Percentiles rank a stretch among this genome's conserved stretches.
Conservation (phyloP, 2,329 filamentous ascomycete species). For the Neonectria ditissima region DNA sequence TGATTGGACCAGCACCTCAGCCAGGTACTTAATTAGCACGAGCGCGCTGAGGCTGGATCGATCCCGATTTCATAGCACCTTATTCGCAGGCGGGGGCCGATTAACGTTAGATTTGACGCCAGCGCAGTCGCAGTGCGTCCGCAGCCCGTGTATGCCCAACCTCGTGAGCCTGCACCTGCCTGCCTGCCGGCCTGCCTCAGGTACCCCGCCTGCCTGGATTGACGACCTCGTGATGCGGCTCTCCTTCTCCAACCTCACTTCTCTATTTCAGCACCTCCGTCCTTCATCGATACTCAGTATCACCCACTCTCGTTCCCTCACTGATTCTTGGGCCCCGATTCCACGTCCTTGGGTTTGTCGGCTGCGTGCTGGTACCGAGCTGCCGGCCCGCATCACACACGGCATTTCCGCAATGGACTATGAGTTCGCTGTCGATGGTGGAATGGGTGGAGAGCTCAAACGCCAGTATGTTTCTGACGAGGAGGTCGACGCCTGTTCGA, state of each 20-base stretch:
- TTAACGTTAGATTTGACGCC: too few species aligned
- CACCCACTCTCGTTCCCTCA: constrained; percentile 5
- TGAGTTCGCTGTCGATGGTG: constrained; percentile 22
- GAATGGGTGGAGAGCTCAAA: constrained; percentile 8
- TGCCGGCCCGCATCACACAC: neutral
- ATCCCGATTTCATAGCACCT: too few species aligned
- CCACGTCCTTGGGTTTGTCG: neutral
- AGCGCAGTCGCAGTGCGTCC: neutral
- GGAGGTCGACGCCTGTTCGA: constrained; percentile 4
- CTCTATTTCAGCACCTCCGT: constrained; percentile 7
- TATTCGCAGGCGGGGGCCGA: too few species aligned
- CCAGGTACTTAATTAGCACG: neutral
- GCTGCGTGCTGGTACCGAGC: constrained; percentile 8
- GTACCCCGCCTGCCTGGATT: constrained; percentile 23
- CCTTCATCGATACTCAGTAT: constrained; percentile 1
- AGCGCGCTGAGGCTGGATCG: too few species aligned
- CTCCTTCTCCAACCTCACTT: constrained; percentile 13
- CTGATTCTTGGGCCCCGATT: neutral
- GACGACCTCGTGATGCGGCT: constrained; percentile 22
- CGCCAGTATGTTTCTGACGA: neutral
- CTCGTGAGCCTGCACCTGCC: neutral
- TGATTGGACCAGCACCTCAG: neutral
- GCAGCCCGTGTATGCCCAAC: neutral
- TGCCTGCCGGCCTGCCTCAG: constrained; percentile 11
- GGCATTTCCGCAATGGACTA: constrained; percentile 17